These are phyloP conservation scores for Zygoascus flipseniorum DNA, from an alignment of 805 yeast genomes.

Conservation along the genomic window DNA sequence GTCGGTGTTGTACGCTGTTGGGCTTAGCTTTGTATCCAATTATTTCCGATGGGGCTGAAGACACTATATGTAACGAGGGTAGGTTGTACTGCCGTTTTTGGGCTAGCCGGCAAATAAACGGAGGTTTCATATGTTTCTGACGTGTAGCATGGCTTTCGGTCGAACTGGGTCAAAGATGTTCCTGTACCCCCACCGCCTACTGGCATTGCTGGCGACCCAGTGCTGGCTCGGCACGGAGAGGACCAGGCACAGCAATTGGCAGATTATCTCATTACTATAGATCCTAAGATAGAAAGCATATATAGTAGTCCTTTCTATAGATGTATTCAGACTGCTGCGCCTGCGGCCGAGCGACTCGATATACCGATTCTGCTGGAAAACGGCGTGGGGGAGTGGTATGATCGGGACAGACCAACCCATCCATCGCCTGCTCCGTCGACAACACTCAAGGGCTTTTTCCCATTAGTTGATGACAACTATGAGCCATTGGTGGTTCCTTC, in stretches of 20 bases:
- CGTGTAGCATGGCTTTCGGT: slow-evolving; percentile 67
- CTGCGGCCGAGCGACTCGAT: slow-evolving; percentile 52
- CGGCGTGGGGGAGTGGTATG: slow-evolving; percentile 92
- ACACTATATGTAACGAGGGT: slow-evolving; percentile 23
- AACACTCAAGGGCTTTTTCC: slow-evolving; percentile 48
- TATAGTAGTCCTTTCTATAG: slow-evolving; percentile 82
- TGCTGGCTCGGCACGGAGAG: slow-evolving; percentile 79
- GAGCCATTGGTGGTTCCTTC: slow-evolving; percentile 53
- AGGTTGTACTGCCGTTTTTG: slow-evolving; percentile 6
- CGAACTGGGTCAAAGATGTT: slow-evolving; percentile 61
- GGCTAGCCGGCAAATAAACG: background rate
- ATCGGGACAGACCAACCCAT: slow-evolving; percentile 35
- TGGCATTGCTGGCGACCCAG: slow-evolving; percentile 84
- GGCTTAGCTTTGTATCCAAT: background rate
- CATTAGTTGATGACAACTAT: slow-evolving; percentile 39
- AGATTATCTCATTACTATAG: slow-evolving; percentile 39
- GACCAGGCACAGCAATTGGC: slow-evolving; percentile 81
- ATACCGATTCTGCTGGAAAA: slow-evolving; percentile 59
- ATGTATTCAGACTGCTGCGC: slow-evolving; percentile 74
- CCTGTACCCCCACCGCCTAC: slow-evolving; percentile 73
- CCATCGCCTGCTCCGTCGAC: slow-evolving; percentile 59
- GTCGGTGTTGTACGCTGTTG: background rate
- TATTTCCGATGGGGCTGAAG: background rate
- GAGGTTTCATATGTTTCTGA: background rate
- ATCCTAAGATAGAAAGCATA: slow-evolving; percentile 62